Evolutionary conservation across 768 basidiomycete genomes (phyloP), one percentile per base, ranked within the genome.

Genomic region (Trametes sanguinea): DNA sequence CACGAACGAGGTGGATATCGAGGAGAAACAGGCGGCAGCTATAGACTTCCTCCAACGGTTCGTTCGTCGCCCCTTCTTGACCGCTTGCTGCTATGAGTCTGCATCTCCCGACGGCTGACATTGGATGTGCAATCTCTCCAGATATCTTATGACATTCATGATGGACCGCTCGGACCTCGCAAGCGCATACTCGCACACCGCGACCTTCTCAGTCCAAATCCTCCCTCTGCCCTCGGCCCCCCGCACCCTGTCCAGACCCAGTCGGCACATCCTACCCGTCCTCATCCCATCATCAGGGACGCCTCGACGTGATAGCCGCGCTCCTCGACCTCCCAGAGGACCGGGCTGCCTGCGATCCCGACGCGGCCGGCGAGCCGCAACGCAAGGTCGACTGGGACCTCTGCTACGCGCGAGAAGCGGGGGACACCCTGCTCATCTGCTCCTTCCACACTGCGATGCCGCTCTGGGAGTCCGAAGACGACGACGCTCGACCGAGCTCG

Each of bases 191-290:
- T 65, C 68, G 0, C 68, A 51, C 35, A 17, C 45, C 10, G 71
- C 69, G 5, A 67, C 61, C 4, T 68, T 72, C 50, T 72, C 71
- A 16, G 35, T 64, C n/a, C 65, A 54, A n/a, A 29, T 35, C 22
- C 45, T 47, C 40, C 45, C 40, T 14, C 27, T 3, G 14, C 17
- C 39, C 30, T 16, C 32, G 13, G 27, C 40, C 32, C 16, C 51
- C n/a, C 10, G 44, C 10, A 48, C 22, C 40, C n/a, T n/a, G n/a
- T n/a, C 17, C 30, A 44, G 14, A 11, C 29, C 35, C 17, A 50
- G 16, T 37, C n/a, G 11, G 35, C 35, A 37, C 37, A 44, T 45
- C 43, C 17, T 4, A 29, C 11, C 54, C 43, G 13, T 35, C 40
- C 4, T 2, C 61, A 16, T 32, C 61, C 1, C 42, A 57, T 43